Evolutionary conservation across 2,329 filamentous ascomycete species (phyloP).

Genomic region (Sclerotinia minor): DNA sequence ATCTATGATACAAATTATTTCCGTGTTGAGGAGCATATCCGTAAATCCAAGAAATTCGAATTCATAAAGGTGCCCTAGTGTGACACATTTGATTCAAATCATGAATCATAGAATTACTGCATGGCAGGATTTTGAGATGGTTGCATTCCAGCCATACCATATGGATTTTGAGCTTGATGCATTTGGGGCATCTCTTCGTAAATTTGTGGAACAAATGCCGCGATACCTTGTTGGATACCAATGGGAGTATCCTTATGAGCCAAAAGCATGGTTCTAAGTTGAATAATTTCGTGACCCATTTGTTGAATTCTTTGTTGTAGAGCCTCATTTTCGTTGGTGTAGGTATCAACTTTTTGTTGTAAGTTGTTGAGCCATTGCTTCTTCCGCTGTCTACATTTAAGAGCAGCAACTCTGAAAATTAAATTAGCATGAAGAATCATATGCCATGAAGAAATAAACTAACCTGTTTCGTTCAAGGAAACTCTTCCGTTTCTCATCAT

Average conservation of each 20-base stretch:
- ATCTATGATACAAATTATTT: slow-evolving; percentile 1
- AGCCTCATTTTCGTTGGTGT: slow-evolving; percentile 86
- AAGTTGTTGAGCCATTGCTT: slow-evolving; percentile 98
- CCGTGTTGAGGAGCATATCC: background rate
- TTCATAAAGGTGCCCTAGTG: background rate
- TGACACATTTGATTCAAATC: background rate
- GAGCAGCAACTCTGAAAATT: slow-evolving; percentile 74
- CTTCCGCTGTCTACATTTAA: slow-evolving; percentile 97
- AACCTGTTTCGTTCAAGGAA: slow-evolving; percentile 96
- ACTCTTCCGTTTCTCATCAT: slow-evolving; percentile 97
- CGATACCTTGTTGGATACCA: slow-evolving; percentile 75
- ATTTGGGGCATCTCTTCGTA: slow-evolving; percentile 6
- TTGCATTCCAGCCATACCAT: slow-evolving; percentile 17
- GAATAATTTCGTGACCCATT: slow-evolving; percentile 89
- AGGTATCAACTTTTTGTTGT: slow-evolving; percentile 91
- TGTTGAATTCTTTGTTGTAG: slow-evolving; percentile 80
- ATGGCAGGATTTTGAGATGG: slow-evolving; percentile 11
- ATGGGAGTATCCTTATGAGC: slow-evolving; percentile 97
- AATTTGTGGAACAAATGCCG: background rate
- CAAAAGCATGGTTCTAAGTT: slow-evolving; percentile 86
- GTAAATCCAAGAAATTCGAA: background rate
- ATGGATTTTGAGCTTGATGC: slow-evolving; percentile 16
- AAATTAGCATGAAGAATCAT: background rate
- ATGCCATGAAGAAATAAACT: slow-evolving; percentile 35
- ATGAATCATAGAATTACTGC: background rate